Evolutionary conservation across 2,329 filamentous ascomycete genomes (phyloP).

Genomic region (Cyanodermella asteris): DNA sequence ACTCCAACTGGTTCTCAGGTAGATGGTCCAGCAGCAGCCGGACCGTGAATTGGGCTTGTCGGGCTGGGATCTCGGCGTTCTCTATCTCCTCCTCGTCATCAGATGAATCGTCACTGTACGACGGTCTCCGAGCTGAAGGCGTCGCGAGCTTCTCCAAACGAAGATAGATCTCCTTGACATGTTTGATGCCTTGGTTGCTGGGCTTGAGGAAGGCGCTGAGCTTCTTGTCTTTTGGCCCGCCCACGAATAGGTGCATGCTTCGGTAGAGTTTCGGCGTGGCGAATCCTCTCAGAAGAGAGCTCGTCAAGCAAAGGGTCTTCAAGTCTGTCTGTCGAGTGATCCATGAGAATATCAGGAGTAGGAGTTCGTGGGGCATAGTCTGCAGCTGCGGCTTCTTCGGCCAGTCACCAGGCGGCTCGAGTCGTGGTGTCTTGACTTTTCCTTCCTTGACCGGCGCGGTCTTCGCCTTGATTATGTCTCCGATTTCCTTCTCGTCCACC

Average conservation of each 20-base stretch:
- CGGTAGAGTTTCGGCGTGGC: slow-evolving; percentile 24
- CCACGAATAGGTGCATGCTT: slow-evolving; percentile 25
- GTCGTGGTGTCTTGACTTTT: too few species aligned
- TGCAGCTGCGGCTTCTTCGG: too few species aligned
- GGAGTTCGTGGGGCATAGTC: too few species aligned
- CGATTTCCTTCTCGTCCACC: too few species aligned
- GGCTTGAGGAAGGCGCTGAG: slow-evolving; percentile 24
- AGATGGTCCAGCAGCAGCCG: slow-evolving; percentile 27
- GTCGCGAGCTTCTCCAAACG: slow-evolving; percentile 15
- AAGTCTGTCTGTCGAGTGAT: too few species aligned
- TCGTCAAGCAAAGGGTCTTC: slow-evolving; percentile 24
- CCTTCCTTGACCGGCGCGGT: too few species aligned
- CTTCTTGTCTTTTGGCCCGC: slow-evolving; percentile 20
- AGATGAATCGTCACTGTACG: slow-evolving; percentile 3
- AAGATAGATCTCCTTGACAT: slow-evolving; percentile 24
- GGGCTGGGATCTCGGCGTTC: slow-evolving; percentile 19
- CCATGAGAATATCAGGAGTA: too few species aligned
- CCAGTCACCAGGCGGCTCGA: too few species aligned
- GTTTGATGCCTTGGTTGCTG: slow-evolving; percentile 23
- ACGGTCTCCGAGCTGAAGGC: too few species aligned
- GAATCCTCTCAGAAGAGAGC: slow-evolving; percentile 24
- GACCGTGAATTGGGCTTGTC: slow-evolving; percentile 24
- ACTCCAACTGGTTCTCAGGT: slow-evolving; percentile 24
- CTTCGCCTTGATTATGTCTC: too few species aligned
- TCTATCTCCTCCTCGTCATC: slow-evolving; percentile 10